Evolutionary conservation across 1,139 yeast species (phyloP).

Genomic region (Pichia sp.): DNA sequence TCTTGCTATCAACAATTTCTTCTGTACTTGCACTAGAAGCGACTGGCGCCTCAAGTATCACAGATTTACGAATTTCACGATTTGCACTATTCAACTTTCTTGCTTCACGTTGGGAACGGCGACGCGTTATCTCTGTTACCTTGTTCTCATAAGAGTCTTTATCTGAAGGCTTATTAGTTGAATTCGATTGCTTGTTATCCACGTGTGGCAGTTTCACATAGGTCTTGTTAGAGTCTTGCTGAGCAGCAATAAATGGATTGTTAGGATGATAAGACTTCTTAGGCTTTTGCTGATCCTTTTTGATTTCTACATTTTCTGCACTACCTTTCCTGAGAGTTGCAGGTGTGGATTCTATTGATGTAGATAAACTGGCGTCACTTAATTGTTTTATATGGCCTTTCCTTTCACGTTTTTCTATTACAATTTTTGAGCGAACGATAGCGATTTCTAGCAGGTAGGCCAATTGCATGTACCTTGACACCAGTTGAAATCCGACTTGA

Average conservation of each 20-base stretch:
- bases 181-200: not conserved
- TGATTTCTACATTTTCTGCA: not conserved
- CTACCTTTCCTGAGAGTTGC: not conserved
- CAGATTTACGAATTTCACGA: conserved; percentile 52
- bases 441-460: conserved; percentile 80
- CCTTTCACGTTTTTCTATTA: conserved; percentile 13
- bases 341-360: not conserved
- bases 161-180: not conserved
- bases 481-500: conserved; percentile 53
- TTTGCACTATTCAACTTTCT: conserved; percentile 37
- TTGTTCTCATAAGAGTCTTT: conserved; percentile 24
- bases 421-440: conserved; percentile 60
- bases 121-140: conserved; percentile 69
- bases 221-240: not conserved
- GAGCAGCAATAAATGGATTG: not conserved
- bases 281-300: not conserved
- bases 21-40: conserved; percentile 32
- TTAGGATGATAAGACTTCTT: not conserved
- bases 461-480: conserved; percentile 69
- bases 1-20: conserved; percentile 16
- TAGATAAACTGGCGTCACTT: conserved; percentile 4
- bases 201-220: not conserved
- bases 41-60: conserved; percentile 39
- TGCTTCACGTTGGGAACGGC: conserved; percentile 71
- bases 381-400: conserved; percentile 2